Conservation (phyloP, 352 stramenopile species). For the Globisporangium camurandrum region DNA sequence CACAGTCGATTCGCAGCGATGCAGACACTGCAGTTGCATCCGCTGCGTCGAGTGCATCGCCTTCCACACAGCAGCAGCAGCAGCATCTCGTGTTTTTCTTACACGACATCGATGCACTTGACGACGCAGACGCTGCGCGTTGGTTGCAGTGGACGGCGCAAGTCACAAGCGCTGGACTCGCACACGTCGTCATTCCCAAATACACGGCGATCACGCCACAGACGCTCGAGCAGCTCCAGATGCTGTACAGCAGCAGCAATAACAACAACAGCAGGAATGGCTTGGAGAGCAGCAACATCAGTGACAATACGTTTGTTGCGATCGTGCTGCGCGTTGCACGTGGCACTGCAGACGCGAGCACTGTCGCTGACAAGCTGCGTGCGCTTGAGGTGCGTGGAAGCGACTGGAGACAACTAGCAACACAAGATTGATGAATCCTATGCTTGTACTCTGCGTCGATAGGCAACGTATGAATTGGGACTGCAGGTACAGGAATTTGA, state of each 20-base stretch:
- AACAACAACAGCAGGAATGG: slow-evolving; percentile 9
- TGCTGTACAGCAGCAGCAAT: slow-evolving; percentile 16
- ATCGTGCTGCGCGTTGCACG: slow-evolving; percentile 60
- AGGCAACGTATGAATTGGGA: slow-evolving; percentile 7
- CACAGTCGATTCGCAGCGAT: too few relatives aligned
- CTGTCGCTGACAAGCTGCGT: slow-evolving; percentile 43
- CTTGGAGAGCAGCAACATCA: slow-evolving; percentile 7
- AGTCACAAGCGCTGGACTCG: slow-evolving; percentile 33
- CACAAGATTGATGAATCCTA: background rate
- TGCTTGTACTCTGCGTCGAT: background rate
- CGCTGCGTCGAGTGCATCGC: background rate
- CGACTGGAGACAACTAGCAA: background rate
- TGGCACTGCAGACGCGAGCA: slow-evolving; percentile 26
- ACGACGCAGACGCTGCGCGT: slow-evolving; percentile 18
- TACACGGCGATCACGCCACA: slow-evolving; percentile 31
- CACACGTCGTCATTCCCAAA: slow-evolving; percentile 52
- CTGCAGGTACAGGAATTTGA: slow-evolving; percentile 4
- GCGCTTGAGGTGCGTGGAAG: slow-evolving; percentile 15
- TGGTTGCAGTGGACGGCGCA: slow-evolving; percentile 49
- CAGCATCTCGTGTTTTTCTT: slow-evolving; percentile 46
- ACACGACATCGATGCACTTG: slow-evolving; percentile 39
- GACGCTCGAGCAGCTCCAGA: slow-evolving; percentile 32
- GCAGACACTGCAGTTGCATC: background rate
- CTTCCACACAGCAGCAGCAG: background rate
- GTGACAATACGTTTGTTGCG: slow-evolving; percentile 42